Evolutionary conservation across 345 rosid genomes (phyloP).

Genomic region (Linum trigynum): DNA sequence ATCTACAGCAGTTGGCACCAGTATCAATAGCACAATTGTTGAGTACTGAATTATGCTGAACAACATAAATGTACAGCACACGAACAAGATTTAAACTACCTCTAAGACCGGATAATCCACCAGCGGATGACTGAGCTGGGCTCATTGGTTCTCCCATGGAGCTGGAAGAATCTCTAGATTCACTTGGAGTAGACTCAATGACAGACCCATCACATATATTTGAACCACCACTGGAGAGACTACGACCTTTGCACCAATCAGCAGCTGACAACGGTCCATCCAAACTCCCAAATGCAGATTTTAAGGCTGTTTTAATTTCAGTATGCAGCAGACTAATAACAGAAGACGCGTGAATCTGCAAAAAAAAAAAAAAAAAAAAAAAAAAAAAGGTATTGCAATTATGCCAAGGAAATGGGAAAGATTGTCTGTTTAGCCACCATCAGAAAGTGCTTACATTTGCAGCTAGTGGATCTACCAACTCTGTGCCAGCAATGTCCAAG

Average conservation of each 20-base stretch:
- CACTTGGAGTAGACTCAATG: slow-evolving; percentile 62
- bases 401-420: neutral
- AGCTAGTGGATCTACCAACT: slow-evolving; percentile 91
- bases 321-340: slow-evolving; percentile 78
- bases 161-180: slow-evolving; percentile 57
- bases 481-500: slow-evolving; percentile 84
- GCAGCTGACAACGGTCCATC: slow-evolving; percentile 85
- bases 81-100: slow-evolving; percentile 24
- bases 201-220: slow-evolving; percentile 61
- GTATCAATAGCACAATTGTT: slow-evolving; percentile 18
- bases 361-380: slow-evolving; percentile 17
- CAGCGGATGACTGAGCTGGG: slow-evolving; percentile 45
- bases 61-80: slow-evolving; percentile 4
- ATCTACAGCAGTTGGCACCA: slow-evolving; percentile 37
- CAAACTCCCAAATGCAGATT: slow-evolving; percentile 69
- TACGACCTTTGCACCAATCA: slow-evolving; percentile 95
- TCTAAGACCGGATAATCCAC: slow-evolving; percentile 47
- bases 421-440: slow-evolving; percentile 3
- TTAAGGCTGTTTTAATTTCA: slow-evolving; percentile 79
- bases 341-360: slow-evolving; percentile 76
- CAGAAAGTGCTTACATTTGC: slow-evolving; percentile 60
- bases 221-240: slow-evolving; percentile 50
- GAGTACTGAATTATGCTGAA: slow-evolving; percentile 7
- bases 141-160: slow-evolving; percentile 51
- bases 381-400: slow-evolving; percentile 4